A percentile compares a stretch with the other conserved stretches of the same genome.
phyloP scores from a whole-genome alignment of 73 alveolate species.

The Tetrahymena elliotti region DNA sequence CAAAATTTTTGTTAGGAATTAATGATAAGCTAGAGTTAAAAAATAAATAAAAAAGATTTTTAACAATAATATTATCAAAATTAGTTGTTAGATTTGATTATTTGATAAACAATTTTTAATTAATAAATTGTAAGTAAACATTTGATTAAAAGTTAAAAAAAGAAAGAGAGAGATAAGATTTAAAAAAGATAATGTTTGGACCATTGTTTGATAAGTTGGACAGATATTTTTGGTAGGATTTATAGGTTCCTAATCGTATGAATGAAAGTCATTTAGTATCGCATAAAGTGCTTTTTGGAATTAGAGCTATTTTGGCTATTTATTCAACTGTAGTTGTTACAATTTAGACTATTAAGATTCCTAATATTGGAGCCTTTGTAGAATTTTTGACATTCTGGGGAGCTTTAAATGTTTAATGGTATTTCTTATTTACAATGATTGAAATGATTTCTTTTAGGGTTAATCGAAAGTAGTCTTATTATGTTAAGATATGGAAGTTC shows the following conservation, averaged over 20 bases:
- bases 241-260: background rate
- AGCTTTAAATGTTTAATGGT: background rate
- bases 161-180: background rate
- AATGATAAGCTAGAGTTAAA: too few species aligned
- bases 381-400: background rate
- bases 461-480: background rate
- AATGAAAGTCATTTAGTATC: background rate
- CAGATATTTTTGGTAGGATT: background rate
- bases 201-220: background rate
- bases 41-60: too few species aligned
- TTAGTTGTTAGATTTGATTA: background rate
- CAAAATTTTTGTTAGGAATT: too few species aligned
- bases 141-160: background rate
- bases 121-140: background rate
- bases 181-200: background rate
- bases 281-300: background rate
- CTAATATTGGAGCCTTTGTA: background rate
- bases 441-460: background rate
- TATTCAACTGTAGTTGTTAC: background rate
- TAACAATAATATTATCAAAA: too few species aligned
- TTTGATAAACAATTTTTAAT: background rate
- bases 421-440: background rate
- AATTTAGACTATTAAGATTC: background rate
- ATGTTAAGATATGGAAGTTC: background rate
- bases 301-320: background rate